These are phyloP conservation scores for Cinchona pubescens DNA, from an alignment of 257 asterid genomes.

Conservation along the genomic window DNA sequence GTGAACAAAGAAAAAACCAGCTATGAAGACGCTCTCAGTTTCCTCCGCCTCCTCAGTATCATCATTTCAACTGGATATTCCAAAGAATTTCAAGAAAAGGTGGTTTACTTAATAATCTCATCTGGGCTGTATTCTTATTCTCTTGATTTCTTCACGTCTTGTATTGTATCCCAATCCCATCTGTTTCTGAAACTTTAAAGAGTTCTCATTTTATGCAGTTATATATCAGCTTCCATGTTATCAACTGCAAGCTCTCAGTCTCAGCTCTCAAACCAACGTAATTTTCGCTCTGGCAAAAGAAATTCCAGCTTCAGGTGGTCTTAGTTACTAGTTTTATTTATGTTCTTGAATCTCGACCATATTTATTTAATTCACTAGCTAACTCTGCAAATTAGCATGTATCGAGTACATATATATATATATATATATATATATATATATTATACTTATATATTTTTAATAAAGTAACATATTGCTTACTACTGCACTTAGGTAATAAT, in stretches of 20 bases:
- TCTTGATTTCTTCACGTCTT: neutral
- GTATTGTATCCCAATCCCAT: neutral
- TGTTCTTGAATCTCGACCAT: too few species aligned
- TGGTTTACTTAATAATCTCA: neutral
- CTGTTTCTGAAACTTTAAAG: neutral
- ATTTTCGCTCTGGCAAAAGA: slow-evolving; percentile 26
- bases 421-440: too few species aligned
- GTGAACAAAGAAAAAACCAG: too few species aligned
- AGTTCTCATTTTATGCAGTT: slow-evolving; percentile 13
- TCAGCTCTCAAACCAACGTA: slow-evolving; percentile 32
- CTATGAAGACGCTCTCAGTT: slow-evolving; percentile 36
- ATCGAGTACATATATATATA: too few species aligned
- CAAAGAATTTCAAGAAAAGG: slow-evolving; percentile 26
- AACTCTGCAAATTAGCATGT: too few species aligned
- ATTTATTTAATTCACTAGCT: too few species aligned
- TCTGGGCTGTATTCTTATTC: neutral
- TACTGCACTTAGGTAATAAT: too few species aligned
- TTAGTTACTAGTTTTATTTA: too few species aligned
- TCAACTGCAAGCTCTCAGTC: slow-evolving; percentile 33
- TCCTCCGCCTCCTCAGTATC: slow-evolving; percentile 32
- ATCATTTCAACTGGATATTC: slow-evolving; percentile 25
- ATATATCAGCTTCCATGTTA: slow-evolving; percentile 13
- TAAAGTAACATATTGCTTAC: too few species aligned
- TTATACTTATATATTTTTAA: too few species aligned
- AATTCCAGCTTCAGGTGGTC: slow-evolving; percentile 44